These are phyloP conservation scores for Saccharomycodes ludwigii DNA, from an alignment of 805 yeast species.

Conservation along the genomic window DNA sequence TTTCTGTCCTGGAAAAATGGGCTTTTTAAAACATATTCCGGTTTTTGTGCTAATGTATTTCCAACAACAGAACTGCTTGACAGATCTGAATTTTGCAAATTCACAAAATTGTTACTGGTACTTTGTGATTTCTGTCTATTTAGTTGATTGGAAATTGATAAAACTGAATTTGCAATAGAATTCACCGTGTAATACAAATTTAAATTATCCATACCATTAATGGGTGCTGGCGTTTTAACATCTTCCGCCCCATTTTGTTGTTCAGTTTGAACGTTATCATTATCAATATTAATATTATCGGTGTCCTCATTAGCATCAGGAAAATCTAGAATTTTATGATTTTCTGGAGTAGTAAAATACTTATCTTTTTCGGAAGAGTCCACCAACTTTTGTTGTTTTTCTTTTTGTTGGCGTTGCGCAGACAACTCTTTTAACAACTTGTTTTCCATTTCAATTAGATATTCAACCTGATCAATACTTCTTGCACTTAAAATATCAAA, in stretches of 20 bases:
- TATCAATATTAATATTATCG: no score
- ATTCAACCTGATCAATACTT: slow-evolving; percentile 57
- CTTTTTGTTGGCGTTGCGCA: background rate
- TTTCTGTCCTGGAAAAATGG: no score
- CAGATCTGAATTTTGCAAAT: no score
- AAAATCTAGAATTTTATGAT: slow-evolving; percentile 18
- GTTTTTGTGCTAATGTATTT: no score
- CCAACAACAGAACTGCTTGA: no score
- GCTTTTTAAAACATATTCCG: no score
- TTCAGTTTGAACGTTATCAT: background rate
- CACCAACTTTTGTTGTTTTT: slow-evolving; percentile 9
- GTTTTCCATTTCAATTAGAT: slow-evolving; percentile 35
- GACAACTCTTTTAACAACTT: slow-evolving; percentile 21
- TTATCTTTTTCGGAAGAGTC: slow-evolving; percentile 12
- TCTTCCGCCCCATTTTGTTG: background rate
- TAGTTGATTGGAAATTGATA: slow-evolving; percentile 21
- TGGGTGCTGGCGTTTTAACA: background rate
- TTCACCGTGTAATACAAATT: slow-evolving; percentile 24
- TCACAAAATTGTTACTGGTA: no score
- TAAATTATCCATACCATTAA: slow-evolving; percentile 23
- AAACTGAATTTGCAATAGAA: slow-evolving; percentile 23
- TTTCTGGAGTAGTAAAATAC: slow-evolving; percentile 6
- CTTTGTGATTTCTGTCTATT: no score
- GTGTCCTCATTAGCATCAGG: slow-evolving; percentile 17
- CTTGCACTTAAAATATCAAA: slow-evolving; percentile 60